Conservation (phyloP, 495 filamentous ascomycete species). For the Annulohypoxylon maeteangense region DNA sequence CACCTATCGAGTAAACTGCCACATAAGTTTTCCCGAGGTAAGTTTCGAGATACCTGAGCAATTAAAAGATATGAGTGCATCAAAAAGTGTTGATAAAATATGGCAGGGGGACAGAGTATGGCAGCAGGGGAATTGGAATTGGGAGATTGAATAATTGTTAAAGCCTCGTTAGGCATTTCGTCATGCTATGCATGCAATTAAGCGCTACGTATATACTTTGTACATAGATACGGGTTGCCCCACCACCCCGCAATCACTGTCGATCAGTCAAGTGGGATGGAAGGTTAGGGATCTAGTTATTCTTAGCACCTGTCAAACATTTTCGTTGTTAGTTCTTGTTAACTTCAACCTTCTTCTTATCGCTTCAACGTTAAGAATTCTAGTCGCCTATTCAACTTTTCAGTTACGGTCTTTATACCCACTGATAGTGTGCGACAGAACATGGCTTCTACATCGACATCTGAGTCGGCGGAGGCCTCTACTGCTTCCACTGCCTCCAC, state of each 20-base stretch:
- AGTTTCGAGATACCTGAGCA: too few species aligned
- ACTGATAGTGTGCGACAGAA: not conserved
- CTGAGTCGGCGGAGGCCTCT: constrained; percentile 29
- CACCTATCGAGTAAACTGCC: too few species aligned
- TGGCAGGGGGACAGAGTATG: too few species aligned
- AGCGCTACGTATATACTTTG: too few species aligned
- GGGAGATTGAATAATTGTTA: too few species aligned
- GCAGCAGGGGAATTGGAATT: too few species aligned
- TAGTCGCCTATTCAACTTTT: not conserved
- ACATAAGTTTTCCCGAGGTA: too few species aligned
- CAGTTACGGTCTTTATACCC: not conserved
- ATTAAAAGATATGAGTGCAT: too few species aligned
- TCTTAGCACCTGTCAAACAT: not conserved
- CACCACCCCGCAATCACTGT: constrained; percentile 28
- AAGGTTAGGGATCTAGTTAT: not conserved
- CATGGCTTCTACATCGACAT: constrained; percentile 30
- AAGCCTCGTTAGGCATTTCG: too few species aligned
- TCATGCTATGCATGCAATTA: too few species aligned
- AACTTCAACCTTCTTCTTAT: not conserved
- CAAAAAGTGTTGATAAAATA: too few species aligned
- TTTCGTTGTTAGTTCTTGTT: not conserved
- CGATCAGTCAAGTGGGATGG: constrained; percentile 15
- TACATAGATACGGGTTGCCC: too few species aligned
- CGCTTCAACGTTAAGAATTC: not conserved
- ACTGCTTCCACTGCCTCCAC: not conserved